Conservation (phyloP, 2,329 filamentous ascomycete species). For the Aspergillus piperis region DNA sequence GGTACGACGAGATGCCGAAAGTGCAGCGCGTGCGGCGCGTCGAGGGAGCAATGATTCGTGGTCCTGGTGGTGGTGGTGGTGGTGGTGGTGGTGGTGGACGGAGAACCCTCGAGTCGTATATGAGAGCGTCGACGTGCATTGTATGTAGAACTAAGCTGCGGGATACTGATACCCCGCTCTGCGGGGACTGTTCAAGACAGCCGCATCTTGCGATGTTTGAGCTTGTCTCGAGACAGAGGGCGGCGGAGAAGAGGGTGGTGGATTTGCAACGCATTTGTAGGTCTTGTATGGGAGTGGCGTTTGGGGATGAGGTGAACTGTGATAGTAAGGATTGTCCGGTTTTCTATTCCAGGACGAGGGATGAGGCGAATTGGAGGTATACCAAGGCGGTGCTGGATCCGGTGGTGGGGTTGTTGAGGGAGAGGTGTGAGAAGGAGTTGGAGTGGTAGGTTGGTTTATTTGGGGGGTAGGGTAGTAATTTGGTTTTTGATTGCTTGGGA, state of each 20-base stretch:
- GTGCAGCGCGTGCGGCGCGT: constrained; percentile 72
- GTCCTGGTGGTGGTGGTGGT: constrained; percentile 39
- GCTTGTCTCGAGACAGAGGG: constrained; percentile 63
- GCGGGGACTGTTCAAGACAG: constrained; percentile 37
- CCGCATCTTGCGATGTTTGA: constrained; percentile 61
- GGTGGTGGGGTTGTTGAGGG: constrained; percentile 39
- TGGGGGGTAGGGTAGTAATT: too few relatives aligned
- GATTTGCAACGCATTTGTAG: constrained; percentile 74
- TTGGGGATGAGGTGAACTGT: constrained; percentile 76
- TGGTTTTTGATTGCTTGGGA: neutral
- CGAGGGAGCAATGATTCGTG: constrained; percentile 37
- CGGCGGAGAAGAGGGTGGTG: constrained; percentile 63
- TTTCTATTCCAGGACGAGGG: constrained; percentile 64
- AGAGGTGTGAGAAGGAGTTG: constrained; percentile 34
- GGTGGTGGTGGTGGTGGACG: constrained; percentile 44
- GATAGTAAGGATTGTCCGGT: constrained; percentile 92
- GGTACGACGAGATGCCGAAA: constrained; percentile 98
- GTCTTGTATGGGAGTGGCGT: constrained; percentile 73
- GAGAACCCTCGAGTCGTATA: constrained; percentile 90
- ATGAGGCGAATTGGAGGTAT: constrained; percentile 39
- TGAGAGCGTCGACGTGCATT: constrained; percentile 76
- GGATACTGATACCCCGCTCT: constrained; percentile 47
- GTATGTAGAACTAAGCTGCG: constrained; percentile 67
- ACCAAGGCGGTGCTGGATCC: constrained; percentile 40
- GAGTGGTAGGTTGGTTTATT: constrained; percentile 37